Percentiles rank a stretch among this genome's conserved stretches.
phyloP scores from a whole-genome alignment of 306 rosid genomes.

The Corylus americana region DNA sequence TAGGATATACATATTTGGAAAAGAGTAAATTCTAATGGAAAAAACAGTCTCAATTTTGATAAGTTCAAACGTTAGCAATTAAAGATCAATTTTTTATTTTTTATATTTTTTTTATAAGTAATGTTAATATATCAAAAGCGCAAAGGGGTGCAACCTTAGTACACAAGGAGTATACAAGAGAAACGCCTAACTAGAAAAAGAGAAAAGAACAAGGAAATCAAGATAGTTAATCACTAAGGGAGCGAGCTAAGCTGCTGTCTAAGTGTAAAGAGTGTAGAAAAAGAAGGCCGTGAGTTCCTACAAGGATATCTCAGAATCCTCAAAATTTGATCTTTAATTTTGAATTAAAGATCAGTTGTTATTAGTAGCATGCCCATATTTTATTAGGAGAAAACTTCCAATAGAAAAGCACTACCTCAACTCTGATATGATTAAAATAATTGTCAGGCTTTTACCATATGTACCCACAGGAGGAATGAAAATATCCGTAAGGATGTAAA shows the following conservation, averaged over 20 bases:
- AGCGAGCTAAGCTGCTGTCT: too few relatives aligned
- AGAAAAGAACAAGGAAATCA: too few relatives aligned
- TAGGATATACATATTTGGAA: neutral
- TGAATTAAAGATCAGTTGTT: neutral
- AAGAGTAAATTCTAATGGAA: neutral
- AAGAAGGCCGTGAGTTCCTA: too few relatives aligned
- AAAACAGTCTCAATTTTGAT: neutral
- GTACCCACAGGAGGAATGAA: neutral
- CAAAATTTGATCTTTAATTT: too few relatives aligned
- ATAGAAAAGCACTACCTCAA: neutral
- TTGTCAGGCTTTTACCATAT: neutral
- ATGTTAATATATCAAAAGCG: too few relatives aligned
- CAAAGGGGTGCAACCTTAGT: too few relatives aligned
- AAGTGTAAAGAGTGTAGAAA: too few relatives aligned
- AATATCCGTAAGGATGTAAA: neutral
- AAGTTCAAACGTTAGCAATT: neutral
- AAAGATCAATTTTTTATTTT: neutral
- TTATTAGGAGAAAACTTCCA: neutral
- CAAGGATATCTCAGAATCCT: too few relatives aligned
- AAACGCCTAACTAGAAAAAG: too few relatives aligned
- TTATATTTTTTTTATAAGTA: too few relatives aligned
- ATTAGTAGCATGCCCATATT: neutral
- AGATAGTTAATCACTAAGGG: too few relatives aligned
- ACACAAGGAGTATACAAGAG: too few relatives aligned
- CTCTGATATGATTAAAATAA: neutral